Evolutionary conservation across 768 basidiomycete genomes (phyloP), one percentile per base, ranked within the genome.

Genomic region (Myochromella boudieri): DNA sequence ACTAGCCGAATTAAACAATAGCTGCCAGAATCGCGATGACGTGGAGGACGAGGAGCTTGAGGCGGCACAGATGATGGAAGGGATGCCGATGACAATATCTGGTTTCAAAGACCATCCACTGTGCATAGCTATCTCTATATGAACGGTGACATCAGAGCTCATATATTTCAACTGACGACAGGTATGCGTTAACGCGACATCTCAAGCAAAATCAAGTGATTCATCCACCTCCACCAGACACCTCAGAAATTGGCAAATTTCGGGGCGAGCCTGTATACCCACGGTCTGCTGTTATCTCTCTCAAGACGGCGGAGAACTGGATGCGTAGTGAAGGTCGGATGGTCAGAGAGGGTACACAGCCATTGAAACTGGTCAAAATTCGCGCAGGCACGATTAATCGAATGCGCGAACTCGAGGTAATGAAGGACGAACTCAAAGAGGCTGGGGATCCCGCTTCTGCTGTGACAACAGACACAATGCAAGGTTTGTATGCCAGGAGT

Each of bases 61-160:
- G 49, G 71, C 71, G 0, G 81, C 81, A 49, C 87, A 91, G 61
- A 64, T 89, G 61, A 84, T 77, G 37, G 95, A 95, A 67, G 92
- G 87, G 20, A 97, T 99, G 93, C 97, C 97, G 0, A 85, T 84
- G 14, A 85, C 87, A 9, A 76, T 98, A 44, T 73, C 78, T 22
- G 97, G 93, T 1, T 98, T 98, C 80, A 97, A 98, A 64, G 87
- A 91, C 58, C 97, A 99, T 68, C 93, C 95, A 4, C 61, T 95
- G 87, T 95, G 58, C 41, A 84, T 66, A 12, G 44, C 26, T 22
- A 42, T 15, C 49, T 44, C 29, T 28, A 36, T 29, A 52, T 49
- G 18, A 2, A 11, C n/a, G 11, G 28, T 11, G 8, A 3, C 12
- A 26, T 21, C 22, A n/a, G n/a, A 0, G 22, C 10, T 22, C 14